These are phyloP conservation scores for Ophiostoma ips DNA, from an alignment of 2,329 filamentous ascomycete genomes.

Conservation along the genomic window DNA sequence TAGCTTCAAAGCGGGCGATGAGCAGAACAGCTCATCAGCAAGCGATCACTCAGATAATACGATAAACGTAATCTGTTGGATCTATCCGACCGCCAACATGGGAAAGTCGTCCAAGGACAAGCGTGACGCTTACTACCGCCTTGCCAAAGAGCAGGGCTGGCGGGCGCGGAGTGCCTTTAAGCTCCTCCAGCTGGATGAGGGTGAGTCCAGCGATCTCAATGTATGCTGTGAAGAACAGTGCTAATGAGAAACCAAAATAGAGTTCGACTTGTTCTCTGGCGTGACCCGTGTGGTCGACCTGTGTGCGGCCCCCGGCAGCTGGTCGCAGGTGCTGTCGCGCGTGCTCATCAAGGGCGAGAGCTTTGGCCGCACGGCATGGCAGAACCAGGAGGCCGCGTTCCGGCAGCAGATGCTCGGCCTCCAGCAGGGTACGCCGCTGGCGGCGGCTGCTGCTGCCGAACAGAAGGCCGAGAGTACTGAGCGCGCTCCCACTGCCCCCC, in stretches of 20 bases:
- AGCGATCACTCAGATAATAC: too few species aligned
- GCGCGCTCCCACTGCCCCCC: constrained; percentile 22
- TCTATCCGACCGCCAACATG: constrained; percentile 36
- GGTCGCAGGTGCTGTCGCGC: constrained; percentile 91
- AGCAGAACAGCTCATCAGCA: too few species aligned
- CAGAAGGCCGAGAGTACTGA: too few species aligned
- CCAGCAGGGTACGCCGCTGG: too few species aligned
- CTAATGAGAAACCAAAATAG: constrained; percentile 30
- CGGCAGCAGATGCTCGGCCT: constrained; percentile 43
- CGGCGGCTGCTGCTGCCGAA: neutral
- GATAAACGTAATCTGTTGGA: too few species aligned
- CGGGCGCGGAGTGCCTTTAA: constrained; percentile 94
- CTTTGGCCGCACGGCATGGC: constrained; percentile 75
- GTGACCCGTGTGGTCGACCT: constrained; percentile 91
- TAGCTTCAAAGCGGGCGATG: too few species aligned
- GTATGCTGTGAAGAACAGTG: neutral
- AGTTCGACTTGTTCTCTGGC: constrained; percentile 85
- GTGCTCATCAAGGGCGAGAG: constrained; percentile 88
- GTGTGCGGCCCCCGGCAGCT: constrained; percentile 89
- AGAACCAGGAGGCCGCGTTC: constrained; percentile 62
- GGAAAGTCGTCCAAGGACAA: constrained; percentile 98
- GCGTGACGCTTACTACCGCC: constrained; percentile 91
- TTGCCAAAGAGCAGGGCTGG: constrained; percentile 98
- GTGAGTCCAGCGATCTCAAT: constrained; percentile 22
- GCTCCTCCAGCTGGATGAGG: constrained; percentile 83